Conservation (phyloP, 371 early-diverging fungal genomes). For the Apophysomyces sp. region DNA sequence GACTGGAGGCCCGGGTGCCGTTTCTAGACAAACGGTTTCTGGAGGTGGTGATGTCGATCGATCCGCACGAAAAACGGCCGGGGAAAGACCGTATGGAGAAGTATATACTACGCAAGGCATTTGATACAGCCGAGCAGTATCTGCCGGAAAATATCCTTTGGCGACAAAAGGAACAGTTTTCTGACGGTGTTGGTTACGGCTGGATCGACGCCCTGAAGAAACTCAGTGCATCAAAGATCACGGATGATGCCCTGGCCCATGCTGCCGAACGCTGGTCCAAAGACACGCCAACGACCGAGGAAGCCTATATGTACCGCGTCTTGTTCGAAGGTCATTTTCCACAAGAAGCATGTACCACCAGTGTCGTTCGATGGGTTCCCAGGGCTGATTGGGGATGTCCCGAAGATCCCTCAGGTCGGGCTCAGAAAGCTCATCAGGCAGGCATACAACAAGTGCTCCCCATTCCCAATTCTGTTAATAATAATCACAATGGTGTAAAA, state of each 20-base stretch:
- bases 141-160: conserved; percentile 90
- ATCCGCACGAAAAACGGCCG: conserved; percentile 78
- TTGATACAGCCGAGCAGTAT: conserved; percentile 74
- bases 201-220: conserved; percentile 95
- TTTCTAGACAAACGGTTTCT: conserved; percentile 91
- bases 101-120: conserved; percentile 82
- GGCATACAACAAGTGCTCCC: neutral
- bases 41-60: conserved; percentile 84
- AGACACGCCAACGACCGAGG: conserved; percentile 93
- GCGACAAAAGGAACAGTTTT: conserved; percentile 98
- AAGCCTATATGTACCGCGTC: conserved; percentile 92
- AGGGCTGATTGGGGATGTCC: conserved; percentile 96
- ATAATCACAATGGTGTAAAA: too few relatives aligned
- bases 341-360: conserved; percentile 82
- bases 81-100: conserved; percentile 82
- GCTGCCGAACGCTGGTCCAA: conserved; percentile 76
- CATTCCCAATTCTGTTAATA: too few relatives aligned
- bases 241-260: conserved; percentile 73
- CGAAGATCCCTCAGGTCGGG: conserved; percentile 96
- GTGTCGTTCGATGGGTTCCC: conserved; percentile 95
- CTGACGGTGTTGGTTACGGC: conserved; percentile 95
- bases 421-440: conserved; percentile 79
- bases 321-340: conserved; percentile 93
- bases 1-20: conserved; percentile 96
- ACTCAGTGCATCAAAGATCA: conserved; percentile 63